Percentiles rank a stretch among this genome's conserved stretches.
phyloP scores from a whole-genome alignment of 2,329 filamentous ascomycete species.

The Colletotrichum sp. region DNA sequence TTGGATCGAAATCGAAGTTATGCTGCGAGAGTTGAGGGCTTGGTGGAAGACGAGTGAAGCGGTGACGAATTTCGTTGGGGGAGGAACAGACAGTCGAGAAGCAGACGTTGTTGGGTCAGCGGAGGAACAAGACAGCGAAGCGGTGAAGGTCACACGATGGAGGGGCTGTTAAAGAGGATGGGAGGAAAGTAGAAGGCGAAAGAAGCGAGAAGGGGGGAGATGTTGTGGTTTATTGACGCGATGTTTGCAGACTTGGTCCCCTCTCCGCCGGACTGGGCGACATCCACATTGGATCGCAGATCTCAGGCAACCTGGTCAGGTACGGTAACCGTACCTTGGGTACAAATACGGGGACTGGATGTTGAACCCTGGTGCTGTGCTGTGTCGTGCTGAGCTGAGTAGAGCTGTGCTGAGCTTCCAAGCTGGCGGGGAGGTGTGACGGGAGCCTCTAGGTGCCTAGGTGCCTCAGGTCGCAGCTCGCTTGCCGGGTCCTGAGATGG shows the following conservation, averaged over 20 bases:
- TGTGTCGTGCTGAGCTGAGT: neutral
- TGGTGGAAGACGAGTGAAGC: neutral
- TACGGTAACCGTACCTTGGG: neutral
- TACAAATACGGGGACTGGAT: neutral
- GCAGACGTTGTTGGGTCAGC: neutral
- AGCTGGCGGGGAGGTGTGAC: neutral
- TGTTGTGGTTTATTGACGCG: neutral
- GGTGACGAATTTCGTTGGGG: constrained; percentile 16
- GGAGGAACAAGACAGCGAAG: neutral
- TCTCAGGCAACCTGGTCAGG: neutral
- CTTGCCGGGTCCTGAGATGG: no score
- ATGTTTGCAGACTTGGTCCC: constrained; percentile 7
- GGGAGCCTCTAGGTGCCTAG: no score
- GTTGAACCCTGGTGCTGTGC: neutral
- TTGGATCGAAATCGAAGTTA: neutral
- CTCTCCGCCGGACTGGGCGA: constrained; percentile 1
- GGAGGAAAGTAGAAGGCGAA: neutral
- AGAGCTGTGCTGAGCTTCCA: neutral
- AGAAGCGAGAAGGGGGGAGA: neutral
- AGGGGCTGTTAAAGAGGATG: neutral
- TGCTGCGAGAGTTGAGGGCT: neutral
- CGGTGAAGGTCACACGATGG: neutral
- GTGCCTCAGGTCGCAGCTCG: no score
- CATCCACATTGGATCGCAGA: neutral
- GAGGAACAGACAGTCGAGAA: neutral